phyloP scores from a whole-genome alignment of 495 filamentous ascomycete species.

The Cladorrhinum samala region DNA sequence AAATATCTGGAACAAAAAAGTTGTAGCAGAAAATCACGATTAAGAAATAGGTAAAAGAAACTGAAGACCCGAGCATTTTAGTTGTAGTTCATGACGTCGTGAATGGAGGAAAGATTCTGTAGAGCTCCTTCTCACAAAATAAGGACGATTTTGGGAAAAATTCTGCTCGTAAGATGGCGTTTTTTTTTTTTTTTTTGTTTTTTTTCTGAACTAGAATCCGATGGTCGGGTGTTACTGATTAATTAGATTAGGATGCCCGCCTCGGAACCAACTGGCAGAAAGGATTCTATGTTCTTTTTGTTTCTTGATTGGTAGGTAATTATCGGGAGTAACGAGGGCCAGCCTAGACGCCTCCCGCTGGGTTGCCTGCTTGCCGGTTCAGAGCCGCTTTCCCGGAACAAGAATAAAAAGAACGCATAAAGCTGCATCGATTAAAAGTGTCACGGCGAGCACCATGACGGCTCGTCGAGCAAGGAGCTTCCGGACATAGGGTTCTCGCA shows the following conservation, averaged over 20 bases:
- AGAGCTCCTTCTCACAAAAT: too few species aligned
- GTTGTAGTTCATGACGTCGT: too few species aligned
- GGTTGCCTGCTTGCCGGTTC: conserved; percentile 7
- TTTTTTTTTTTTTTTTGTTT: not conserved
- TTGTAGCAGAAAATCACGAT: too few species aligned
- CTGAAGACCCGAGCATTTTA: too few species aligned
- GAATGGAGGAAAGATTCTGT: too few species aligned
- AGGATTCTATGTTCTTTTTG: not conserved
- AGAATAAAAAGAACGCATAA: conserved; percentile 82
- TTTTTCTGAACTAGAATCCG: not conserved
- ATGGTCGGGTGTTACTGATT: too few species aligned
- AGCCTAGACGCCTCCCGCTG: conserved; percentile 4
- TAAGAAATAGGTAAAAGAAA: too few species aligned
- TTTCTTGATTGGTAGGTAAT: conserved; percentile 19
- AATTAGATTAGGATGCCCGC: too few species aligned
- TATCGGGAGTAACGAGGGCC: conserved; percentile 11
- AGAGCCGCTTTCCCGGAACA: conserved; percentile 84
- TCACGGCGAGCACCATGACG: conserved; percentile 64
- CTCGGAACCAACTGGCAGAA: not conserved
- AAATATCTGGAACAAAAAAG: too few species aligned
- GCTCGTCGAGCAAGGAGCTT: conserved; percentile 76
- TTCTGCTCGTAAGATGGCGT: not conserved
- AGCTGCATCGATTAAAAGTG: conserved; percentile 66
- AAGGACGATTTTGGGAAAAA: not conserved
- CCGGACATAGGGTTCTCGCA: conserved; percentile 84